A percentile compares a stretch with the other conserved stretches of the same genome.
These are phyloP conservation scores for Pichia nanzhaoensis DNA, from an alignment of 805 yeast species.

Conservation along the genomic window DNA sequence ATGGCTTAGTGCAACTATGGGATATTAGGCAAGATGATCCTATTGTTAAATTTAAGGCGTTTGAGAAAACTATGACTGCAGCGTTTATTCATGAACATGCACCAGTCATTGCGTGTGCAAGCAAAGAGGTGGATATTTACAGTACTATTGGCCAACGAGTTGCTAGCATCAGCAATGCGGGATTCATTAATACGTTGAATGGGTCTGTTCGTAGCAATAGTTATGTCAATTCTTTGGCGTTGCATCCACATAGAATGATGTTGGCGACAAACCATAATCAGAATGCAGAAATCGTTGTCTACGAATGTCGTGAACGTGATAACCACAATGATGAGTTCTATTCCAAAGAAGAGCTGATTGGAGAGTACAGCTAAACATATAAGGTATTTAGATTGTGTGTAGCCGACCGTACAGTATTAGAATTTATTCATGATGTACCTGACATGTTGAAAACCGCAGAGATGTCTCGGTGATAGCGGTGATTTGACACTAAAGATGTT, in stretches of 20 bases:
- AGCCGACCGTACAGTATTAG: too few species aligned
- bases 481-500: too few species aligned
- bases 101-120: constrained; percentile 85
- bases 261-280: constrained; percentile 80
- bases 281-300: constrained; percentile 63
- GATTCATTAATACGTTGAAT: constrained; percentile 36
- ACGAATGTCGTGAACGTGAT: constrained; percentile 39
- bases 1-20: constrained; percentile 84
- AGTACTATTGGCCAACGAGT: constrained; percentile 76
- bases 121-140: constrained; percentile 73
- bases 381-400: too few species aligned
- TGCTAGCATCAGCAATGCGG: constrained; percentile 40
- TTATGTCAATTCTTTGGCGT: constrained; percentile 58
- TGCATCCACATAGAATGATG: constrained; percentile 95
- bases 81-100: constrained; percentile 94
- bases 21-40: constrained; percentile 76
- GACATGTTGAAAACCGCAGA: too few species aligned
- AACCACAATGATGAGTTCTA: constrained; percentile 17
- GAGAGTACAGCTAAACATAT: constrained; percentile 5
- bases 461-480: too few species aligned
- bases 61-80: constrained; percentile 48
- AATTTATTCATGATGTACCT: too few species aligned
- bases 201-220: constrained; percentile 39
- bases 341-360: constrained; percentile 10
- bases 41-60: constrained; percentile 55